Conservation (phyloP, 2,329 filamentous ascomycete species). For the Colletotrichum sojae region DNA sequence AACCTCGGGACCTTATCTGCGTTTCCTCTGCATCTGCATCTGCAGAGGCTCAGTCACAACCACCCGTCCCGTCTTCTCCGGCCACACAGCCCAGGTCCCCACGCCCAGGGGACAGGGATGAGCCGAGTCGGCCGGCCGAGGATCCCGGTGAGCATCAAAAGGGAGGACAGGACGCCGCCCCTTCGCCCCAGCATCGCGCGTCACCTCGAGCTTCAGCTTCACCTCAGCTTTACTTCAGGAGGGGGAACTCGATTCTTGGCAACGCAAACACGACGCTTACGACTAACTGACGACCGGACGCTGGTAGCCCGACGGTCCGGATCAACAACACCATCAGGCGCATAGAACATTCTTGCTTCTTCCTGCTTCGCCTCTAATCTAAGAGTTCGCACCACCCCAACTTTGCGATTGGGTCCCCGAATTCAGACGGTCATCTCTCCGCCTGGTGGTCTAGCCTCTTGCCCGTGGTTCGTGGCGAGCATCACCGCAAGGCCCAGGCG, state of each 20-base stretch:
- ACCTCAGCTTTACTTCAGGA: neutral
- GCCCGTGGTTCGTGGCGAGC: conserved; percentile 22
- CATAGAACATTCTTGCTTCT: neutral
- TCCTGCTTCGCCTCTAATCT: too few relatives aligned
- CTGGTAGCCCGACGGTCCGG: too few relatives aligned
- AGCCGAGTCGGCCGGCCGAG: conserved; percentile 27
- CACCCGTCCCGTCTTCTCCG: conserved; percentile 10
- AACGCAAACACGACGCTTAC: too few relatives aligned
- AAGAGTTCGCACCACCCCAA: neutral
- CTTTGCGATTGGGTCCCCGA: neutral
- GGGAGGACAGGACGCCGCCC: neutral
- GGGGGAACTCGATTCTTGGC: neutral
- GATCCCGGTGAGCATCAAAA: conserved; percentile 27
- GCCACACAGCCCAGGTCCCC: neutral
- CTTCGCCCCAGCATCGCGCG: neutral
- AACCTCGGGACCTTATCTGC: neutral
- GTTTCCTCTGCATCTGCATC: neutral
- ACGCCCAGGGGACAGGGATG: conserved; percentile 23
- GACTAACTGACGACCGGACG: too few relatives aligned
- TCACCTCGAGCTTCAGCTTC: conserved; percentile 6
- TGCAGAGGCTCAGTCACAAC: neutral
- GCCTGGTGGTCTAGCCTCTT: conserved; percentile 17
- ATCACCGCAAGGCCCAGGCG: conserved; percentile 23
- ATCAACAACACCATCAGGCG: too few relatives aligned
- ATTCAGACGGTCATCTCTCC: conserved; percentile 16